Evolutionary conservation across 192 early-diverging fungal genomes (phyloP).

Genomic region (Podila minutissima): DNA sequence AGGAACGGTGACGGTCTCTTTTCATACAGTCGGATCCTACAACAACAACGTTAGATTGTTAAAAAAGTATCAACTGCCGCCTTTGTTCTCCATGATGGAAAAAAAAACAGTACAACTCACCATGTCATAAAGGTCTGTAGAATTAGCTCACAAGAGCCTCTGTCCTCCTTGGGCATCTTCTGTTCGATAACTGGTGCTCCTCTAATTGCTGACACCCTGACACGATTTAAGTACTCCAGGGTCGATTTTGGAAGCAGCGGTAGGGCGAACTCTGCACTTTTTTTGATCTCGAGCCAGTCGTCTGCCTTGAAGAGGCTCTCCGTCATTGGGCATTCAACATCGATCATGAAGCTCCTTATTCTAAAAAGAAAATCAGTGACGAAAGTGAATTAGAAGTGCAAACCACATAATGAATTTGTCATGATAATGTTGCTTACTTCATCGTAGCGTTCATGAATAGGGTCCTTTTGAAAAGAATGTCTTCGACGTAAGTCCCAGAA

Average conservation of each 20-base stretch:
- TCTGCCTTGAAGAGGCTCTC: constrained; percentile 6
- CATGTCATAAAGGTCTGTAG: constrained; percentile 11
- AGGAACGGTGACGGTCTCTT: constrained; percentile 3
- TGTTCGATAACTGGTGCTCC: not conserved
- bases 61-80: not conserved
- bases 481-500: not conserved
- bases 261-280: not conserved
- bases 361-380: not conserved
- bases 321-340: constrained; percentile 7
- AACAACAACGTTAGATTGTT: not conserved
- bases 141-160: constrained; percentile 4
- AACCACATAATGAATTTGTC: not conserved
- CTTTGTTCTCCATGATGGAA: not conserved
- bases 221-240: not conserved
- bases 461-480: not conserved
- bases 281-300: constrained; percentile 8
- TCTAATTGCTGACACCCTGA: not conserved
- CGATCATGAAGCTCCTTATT: constrained; percentile 12
- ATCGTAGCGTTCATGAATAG: not conserved
- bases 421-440: not conserved
- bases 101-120: not conserved
- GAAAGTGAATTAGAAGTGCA: not conserved
- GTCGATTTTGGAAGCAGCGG: constrained; percentile 8
- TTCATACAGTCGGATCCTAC: constrained; percentile 14
- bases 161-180: constrained; percentile 5